phyloP scores from a whole-genome alignment of 169 alveolate genomes.

The Cryptosporidium sp. region DNA sequence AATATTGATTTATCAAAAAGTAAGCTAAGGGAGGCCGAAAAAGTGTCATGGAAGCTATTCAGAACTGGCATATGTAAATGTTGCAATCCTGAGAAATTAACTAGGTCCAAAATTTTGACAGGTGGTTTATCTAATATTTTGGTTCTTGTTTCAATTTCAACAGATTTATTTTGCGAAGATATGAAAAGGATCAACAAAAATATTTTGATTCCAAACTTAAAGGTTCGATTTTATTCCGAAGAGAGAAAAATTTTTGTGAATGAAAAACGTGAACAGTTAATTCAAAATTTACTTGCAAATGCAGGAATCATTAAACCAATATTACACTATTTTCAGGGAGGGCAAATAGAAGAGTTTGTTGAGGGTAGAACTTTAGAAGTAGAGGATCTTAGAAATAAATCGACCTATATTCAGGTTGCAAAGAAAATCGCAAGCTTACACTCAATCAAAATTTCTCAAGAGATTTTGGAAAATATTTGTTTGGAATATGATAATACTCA shows the following conservation, averaged over 20 bases:
- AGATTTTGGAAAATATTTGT: background rate
- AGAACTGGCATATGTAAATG: constrained; percentile 47
- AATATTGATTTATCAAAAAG: background rate
- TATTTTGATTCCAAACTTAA: background rate
- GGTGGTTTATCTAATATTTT: constrained; percentile 65
- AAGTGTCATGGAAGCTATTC: constrained; percentile 33
- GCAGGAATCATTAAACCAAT: constrained; percentile 40
- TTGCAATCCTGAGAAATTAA: background rate
- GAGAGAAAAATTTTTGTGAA: constrained; percentile 51
- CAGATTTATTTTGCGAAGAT: constrained; percentile 40
- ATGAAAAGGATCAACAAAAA: constrained; percentile 11
- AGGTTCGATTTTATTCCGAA: constrained; percentile 38
- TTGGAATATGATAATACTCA: background rate
- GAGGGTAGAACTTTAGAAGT: constrained; percentile 53
- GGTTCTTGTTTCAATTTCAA: constrained; percentile 13
- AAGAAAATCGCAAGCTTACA: constrained; percentile 48
- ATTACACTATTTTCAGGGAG: constrained; percentile 45
- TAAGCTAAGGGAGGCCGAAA: constrained; percentile 26
- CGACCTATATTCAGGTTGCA: constrained; percentile 16
- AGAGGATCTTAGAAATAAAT: constrained; percentile 51
- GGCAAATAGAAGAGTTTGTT: constrained; percentile 64
- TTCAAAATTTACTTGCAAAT: constrained; percentile 43
- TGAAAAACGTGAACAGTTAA: constrained; percentile 49
- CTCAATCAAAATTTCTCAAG: constrained; percentile 33
- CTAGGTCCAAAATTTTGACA: constrained; percentile 14